Base-by-base conservation (phyloP, 1,284 basidiomycete species). In the Rhodotorula sp. region DNA sequence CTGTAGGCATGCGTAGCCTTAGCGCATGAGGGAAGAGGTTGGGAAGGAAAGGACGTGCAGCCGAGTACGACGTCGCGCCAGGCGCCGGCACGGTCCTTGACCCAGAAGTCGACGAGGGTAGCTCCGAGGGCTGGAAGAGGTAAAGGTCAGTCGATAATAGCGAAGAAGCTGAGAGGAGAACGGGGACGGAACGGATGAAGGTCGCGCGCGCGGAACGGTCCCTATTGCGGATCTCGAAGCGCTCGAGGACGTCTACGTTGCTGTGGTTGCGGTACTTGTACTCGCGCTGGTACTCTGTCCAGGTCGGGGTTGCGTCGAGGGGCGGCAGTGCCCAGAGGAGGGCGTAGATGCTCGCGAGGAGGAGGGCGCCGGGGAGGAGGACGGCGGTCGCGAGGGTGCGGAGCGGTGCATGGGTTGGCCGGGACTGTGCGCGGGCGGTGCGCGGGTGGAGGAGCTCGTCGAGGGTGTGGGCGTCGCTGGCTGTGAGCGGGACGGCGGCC, bases 41-140 rank as follows among this genome's bases (percentile, higher is more conserved):
- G 29, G 8, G n/a, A 41, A 29, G 36, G 27, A 27, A n/a, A 29
- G 22, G 19, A 59, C 68, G 32, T 34, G 67, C 68, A 73, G 1
- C 72, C 72, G 15, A 70, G 50, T 36, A 73, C 62, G 25, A 73
- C 55, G 63, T 81, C 80, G 46, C 79, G 56, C 70, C 73, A 76
- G 13, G 69, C 67, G 7, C 78, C 78, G 34, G 70, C 61, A 25
- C 75, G 72, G 67, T 80, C 79, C 64, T 77, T 76, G 58, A 80
- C 78, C 76, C 76, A 79, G 22, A 80, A 74, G 66, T 80, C 78
- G 36, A 72, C 77, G 51, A 81, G 21, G 13, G 71, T 65, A 1
- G 80, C 75, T 12, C 78, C 80, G 57, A 79, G 77, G 0, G 79
- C 80, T 72, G 77, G 59, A 61, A 53, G 32, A 29, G 8, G 44